Percentiles rank a stretch among this genome's conserved stretches.
Conservation (phyloP, 2,329 filamentous ascomycete species). For the Penicillium sp. region DNA sequence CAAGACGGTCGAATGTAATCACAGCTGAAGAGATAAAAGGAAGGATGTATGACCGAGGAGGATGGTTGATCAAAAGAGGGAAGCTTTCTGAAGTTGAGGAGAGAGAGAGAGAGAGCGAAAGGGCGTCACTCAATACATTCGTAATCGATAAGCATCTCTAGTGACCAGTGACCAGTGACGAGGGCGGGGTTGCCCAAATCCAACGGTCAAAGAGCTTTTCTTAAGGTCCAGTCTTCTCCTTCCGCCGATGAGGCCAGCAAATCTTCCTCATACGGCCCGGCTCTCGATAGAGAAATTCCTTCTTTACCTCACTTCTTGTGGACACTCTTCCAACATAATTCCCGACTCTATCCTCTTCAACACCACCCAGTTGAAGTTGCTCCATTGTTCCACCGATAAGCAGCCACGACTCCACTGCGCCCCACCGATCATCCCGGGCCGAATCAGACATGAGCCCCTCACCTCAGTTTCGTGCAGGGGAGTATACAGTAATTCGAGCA, state of each 20-base stretch:
- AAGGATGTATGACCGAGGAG: background rate
- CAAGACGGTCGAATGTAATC: background rate
- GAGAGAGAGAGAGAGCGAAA: background rate
- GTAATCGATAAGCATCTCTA: slow-evolving; percentile 10
- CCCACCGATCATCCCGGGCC: slow-evolving; percentile 12
- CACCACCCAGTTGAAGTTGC: background rate
- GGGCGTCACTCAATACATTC: background rate
- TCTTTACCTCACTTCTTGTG: background rate
- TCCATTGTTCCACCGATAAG: slow-evolving; percentile 5
- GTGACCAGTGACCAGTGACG: background rate
- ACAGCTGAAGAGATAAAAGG: background rate
- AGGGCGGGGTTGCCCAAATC: slow-evolving; percentile 4
- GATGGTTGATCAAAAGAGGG: background rate
- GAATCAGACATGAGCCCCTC: slow-evolving; percentile 2
- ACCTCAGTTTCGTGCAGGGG: background rate
- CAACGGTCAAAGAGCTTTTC: background rate
- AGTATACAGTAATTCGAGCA: background rate
- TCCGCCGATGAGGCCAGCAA: background rate
- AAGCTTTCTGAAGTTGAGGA: background rate
- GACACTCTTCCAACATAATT: background rate
- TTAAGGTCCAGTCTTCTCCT: background rate
- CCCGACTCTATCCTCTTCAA: background rate
- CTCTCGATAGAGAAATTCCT: background rate
- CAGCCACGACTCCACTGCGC: slow-evolving; percentile 8
- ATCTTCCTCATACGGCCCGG: background rate